phyloP scores from a whole-genome alignment of 192 early-diverging fungal genomes.

The Obelidium mucronatum region DNA sequence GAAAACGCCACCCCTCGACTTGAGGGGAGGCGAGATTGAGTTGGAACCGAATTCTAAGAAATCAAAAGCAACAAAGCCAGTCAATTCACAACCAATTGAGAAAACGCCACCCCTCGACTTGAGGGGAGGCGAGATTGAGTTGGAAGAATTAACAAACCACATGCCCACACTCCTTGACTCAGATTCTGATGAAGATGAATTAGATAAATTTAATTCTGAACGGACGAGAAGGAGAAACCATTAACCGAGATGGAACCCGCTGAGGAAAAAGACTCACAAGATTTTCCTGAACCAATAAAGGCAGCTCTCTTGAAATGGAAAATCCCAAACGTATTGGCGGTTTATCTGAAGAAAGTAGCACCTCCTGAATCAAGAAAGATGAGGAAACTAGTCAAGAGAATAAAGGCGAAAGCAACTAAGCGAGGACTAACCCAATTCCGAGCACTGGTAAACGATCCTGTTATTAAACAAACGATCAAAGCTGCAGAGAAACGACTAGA shows the following conservation, averaged over 20 bases:
- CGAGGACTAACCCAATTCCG: neutral
- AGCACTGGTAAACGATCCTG: neutral
- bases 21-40: neutral
- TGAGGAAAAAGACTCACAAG: neutral
- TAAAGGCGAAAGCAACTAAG: neutral
- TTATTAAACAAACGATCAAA: neutral
- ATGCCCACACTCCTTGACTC: slow-evolving; percentile 1
- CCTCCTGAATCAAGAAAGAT: neutral
- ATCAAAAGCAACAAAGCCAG: neutral
- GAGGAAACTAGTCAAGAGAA: neutral
- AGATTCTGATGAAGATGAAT: slow-evolving; percentile 5
- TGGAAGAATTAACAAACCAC: neutral
- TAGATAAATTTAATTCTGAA: neutral
- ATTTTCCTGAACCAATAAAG: neutral
- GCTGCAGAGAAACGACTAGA: neutral
- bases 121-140: neutral
- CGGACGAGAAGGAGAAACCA: neutral
- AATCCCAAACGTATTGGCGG: slow-evolving; percentile 2
- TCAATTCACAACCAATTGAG: neutral
- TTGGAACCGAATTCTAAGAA: neutral
- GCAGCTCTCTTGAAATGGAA: slow-evolving; percentile 10
- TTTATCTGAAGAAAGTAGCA: neutral
- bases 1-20: neutral
- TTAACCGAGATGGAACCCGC: neutral
- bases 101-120: neutral